These are phyloP conservation scores for Pichia manshurica DNA, from an alignment of 805 yeast species.

Conservation along the genomic window DNA sequence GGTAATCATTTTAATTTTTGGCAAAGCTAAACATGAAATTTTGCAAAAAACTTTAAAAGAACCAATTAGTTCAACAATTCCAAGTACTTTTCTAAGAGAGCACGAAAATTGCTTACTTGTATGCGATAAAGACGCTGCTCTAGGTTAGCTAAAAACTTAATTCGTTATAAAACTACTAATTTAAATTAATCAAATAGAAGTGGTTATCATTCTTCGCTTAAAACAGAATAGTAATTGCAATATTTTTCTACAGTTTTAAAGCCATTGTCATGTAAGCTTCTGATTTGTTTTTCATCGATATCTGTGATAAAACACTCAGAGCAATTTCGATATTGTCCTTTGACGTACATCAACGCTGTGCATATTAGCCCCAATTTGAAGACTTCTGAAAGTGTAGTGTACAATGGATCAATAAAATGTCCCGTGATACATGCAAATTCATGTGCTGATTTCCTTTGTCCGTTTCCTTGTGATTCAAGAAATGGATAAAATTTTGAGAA, in stretches of 20 bases:
- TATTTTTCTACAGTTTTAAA: constrained; percentile 14
- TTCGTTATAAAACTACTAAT: not conserved
- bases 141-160: not conserved
- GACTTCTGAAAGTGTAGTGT: constrained; percentile 47
- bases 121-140: constrained; percentile 41
- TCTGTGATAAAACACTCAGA: constrained; percentile 9
- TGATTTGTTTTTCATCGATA: constrained; percentile 10
- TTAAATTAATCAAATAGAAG: not conserved
- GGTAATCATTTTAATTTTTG: constrained; percentile 46
- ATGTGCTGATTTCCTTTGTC: constrained; percentile 16
- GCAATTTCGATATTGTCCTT: constrained; percentile 22
- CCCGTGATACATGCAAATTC: constrained; percentile 40
- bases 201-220: not conserved
- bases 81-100: constrained; percentile 45
- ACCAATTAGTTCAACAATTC: constrained; percentile 36
- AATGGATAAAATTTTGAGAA: constrained; percentile 48
- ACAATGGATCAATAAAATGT: constrained; percentile 48
- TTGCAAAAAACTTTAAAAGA: constrained; percentile 41
- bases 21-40: constrained; percentile 41
- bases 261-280: constrained; percentile 17
- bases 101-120: constrained; percentile 41
- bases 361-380: constrained; percentile 54
- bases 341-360: constrained; percentile 45
- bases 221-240: constrained; percentile 12
- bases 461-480: constrained; percentile 28